These are phyloP conservation scores for Mycena olivaceomarginata DNA, from an alignment of 768 basidiomycete genomes.

Conservation along the genomic window DNA sequence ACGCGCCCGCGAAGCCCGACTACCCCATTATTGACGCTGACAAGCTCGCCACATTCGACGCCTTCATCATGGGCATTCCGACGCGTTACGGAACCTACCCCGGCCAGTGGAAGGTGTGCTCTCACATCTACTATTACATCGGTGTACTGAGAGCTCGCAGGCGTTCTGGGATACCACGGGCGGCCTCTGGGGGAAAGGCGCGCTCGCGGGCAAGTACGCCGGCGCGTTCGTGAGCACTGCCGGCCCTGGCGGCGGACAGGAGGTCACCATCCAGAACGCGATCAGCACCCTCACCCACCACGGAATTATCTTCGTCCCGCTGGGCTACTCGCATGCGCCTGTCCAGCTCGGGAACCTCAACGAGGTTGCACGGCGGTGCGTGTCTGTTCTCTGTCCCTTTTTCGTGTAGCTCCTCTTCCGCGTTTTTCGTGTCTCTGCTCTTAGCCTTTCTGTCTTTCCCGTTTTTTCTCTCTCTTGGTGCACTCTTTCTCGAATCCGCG, in stretches of 20 bases:
- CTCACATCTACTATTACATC: background rate
- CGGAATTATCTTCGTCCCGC: conserved; percentile 82
- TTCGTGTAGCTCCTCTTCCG: background rate
- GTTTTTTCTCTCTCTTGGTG: no score
- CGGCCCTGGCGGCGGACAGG: conserved; percentile 89
- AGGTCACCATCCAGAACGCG: conserved; percentile 69
- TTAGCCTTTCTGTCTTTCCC: background rate
- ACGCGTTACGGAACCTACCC: conserved; percentile 88
- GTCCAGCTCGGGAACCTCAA: conserved; percentile 59
- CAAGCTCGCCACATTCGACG: conserved; percentile 77
- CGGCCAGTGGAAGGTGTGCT: conserved; percentile 76
- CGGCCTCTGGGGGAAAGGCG: conserved; percentile 74
- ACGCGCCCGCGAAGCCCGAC: conserved; percentile 81
- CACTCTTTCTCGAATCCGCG: no score
- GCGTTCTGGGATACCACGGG: conserved; percentile 88
- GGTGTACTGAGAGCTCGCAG: conserved; percentile 52
- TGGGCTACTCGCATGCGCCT: conserved; percentile 78
- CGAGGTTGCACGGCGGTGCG: conserved; percentile 78
- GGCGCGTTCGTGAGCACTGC: conserved; percentile 85
- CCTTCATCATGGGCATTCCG: conserved; percentile 81
- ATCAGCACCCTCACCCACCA: conserved; percentile 83
- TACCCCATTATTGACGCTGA: conserved; percentile 81
- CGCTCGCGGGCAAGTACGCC: conserved; percentile 84
- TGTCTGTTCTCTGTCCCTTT: background rate
- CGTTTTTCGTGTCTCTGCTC: conserved; percentile 4